Evolutionary conservation across 192 early-diverging fungal species (phyloP).

Genomic region (Dissophora ornata): DNA sequence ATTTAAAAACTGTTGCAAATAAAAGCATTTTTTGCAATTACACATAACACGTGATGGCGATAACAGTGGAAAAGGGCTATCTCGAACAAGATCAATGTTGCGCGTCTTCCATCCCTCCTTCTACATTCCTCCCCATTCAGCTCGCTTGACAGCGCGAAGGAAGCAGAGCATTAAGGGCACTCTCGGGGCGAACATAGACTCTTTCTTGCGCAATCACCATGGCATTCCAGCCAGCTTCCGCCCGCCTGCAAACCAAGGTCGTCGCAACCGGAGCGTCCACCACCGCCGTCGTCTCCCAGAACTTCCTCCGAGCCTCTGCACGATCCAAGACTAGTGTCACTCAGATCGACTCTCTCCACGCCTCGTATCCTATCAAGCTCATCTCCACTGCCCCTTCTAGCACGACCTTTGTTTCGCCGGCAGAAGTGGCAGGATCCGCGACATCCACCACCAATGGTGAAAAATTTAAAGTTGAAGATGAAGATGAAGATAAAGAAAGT

Average conservation of each 20-base stretch:
- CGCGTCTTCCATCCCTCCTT: not conserved
- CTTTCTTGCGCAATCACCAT: too few species aligned
- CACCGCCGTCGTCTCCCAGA: slow-evolving; percentile 47
- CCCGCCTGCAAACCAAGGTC: slow-evolving; percentile 30
- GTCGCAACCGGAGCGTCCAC: slow-evolving; percentile 36
- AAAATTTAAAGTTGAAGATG: too few species aligned
- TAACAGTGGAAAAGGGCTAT: too few species aligned
- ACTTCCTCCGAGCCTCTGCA: slow-evolving; percentile 37
- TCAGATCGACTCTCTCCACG: slow-evolving; percentile 50
- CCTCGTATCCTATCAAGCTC: slow-evolving; percentile 45
- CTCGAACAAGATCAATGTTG: too few species aligned
- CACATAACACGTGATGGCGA: too few species aligned
- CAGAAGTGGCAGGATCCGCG: too few species aligned
- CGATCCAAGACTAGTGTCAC: slow-evolving; percentile 46
- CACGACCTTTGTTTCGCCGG: slow-evolving; percentile 4
- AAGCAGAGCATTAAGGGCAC: not conserved
- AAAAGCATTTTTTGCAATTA: too few species aligned
- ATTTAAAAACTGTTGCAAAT: too few species aligned
- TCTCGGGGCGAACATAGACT: too few species aligned
- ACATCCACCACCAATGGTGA: too few species aligned
- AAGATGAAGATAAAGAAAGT: too few species aligned
- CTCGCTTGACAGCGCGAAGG: not conserved
- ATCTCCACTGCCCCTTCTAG: slow-evolving; percentile 40
- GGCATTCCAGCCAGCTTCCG: slow-evolving; percentile 44
- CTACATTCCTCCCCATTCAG: not conserved